Evolutionary conservation across 805 yeast genomes (phyloP), one percentile per base, ranked within the genome.

Genomic region (Ogataea methylovora): DNA sequence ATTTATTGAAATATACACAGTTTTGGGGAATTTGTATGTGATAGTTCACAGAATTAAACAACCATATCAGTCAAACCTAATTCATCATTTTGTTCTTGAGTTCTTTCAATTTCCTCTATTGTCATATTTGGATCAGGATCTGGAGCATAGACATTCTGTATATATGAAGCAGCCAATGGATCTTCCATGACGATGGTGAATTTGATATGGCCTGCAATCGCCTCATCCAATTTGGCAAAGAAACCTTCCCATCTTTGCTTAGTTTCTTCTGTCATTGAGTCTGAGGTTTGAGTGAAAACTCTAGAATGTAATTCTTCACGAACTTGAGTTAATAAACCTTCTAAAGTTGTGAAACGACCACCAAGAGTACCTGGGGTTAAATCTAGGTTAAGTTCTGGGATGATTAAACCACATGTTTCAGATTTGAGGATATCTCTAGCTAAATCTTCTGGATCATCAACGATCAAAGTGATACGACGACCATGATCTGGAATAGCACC

Each of bases 121-220:
- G 58, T 69, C 97, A 92, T 92, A 56, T 90, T 85, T 44, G 99
- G 99, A 62, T 92, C 99, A 27, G 75, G 74, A 61, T 92, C 99
- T 19, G 99, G 99, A 24, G 99, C 99, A 54, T 88, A 92, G n/a
- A 90, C 92, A 54, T 92, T 92, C 62, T 92, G 99, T 42, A 92
- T 83, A 52, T 92, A 92, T 1, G 96, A 86, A 4, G 94, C 81
- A 14, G 97, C 95, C 49, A 92, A 63, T 6, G 99, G 98, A 60
- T 92, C 99, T 44, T 79, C 87, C 94, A 92, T 83, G 27, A 74
- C 56, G 24, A 92, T 71, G 1, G 97, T 90, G 62, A 92, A 88
- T 37, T 80, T 76, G 30, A 75, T 65, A 44, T 83, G 76, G 29
- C 97, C 98, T 19, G 72, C 83, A 35, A 81, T 66, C 11, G 96